A percentile compares a stretch with the other conserved stretches of the same genome.
Evolutionary conservation across 164 flowering plant genomes (phyloP).

Genomic region (Nymphaea thermarum): DNA sequence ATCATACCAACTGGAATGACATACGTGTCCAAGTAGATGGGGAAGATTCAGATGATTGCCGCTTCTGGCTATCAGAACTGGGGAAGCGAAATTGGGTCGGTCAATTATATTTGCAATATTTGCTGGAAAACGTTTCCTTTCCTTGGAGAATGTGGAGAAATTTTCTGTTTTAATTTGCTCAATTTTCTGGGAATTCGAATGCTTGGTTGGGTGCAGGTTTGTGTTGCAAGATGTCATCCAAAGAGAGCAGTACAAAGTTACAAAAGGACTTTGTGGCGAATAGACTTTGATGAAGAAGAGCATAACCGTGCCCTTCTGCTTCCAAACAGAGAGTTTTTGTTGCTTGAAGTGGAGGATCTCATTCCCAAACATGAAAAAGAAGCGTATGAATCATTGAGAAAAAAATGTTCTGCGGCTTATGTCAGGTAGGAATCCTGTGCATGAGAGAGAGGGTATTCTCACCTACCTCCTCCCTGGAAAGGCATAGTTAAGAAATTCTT

Average conservation of each 20-base stretch:
- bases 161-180: not conserved
- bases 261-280: constrained; percentile 18
- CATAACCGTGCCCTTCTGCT: constrained; percentile 15
- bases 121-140: not conserved
- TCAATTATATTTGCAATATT: not conserved
- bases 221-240: constrained; percentile 46
- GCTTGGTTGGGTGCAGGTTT: constrained; percentile 18
- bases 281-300: constrained; percentile 28
- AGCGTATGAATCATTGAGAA: not conserved
- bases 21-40: constrained; percentile 43
- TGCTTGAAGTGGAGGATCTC: constrained; percentile 29
- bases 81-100: constrained; percentile 43
- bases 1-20: constrained; percentile 46
- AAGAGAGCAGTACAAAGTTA: constrained; percentile 28
- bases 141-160: not conserved
- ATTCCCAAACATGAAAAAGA: constrained; percentile 5
- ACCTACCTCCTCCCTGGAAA: too few species aligned
- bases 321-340: constrained; percentile 23
- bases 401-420: not conserved
- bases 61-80: constrained; percentile 52
- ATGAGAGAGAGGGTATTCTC: not conserved
- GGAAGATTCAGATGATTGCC: constrained; percentile 36
- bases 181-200: not conserved
- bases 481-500: too few species aligned
- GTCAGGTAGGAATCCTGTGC: not conserved